Conservation (phyloP, 2,329 filamentous ascomycete genomes). For the Hirsutella thompsonii region DNA sequence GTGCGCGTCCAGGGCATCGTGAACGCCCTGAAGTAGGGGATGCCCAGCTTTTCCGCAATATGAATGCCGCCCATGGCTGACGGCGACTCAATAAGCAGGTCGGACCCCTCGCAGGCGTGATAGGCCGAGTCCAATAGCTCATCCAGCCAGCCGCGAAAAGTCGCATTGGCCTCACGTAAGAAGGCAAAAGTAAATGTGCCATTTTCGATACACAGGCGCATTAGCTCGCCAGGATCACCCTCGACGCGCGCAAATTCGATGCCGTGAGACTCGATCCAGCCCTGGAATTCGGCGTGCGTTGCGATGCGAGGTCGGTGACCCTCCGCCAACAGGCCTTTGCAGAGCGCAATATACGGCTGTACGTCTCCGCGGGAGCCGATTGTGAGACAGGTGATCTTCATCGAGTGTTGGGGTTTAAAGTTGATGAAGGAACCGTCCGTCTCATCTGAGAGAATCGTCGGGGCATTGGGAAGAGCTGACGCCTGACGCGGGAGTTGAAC, state of each 20-base stretch:
- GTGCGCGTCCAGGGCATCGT: conserved; percentile 99
- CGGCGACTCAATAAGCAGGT: conserved; percentile 87
- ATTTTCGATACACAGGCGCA: conserved; percentile 92
- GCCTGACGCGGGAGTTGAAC: conserved; percentile 32
- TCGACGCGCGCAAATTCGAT: conserved; percentile 85
- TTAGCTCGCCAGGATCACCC: conserved; percentile 85
- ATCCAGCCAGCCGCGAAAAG: conserved; percentile 92
- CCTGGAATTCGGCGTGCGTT: conserved; percentile 80
- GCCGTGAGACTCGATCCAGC: conserved; percentile 82
- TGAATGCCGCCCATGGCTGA: conserved; percentile 97
- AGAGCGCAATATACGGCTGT: conserved; percentile 92
- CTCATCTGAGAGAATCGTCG: conserved; percentile 81
- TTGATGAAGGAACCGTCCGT: conserved; percentile 76
- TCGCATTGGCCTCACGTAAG: conserved; percentile 70
- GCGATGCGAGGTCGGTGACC: conserved; percentile 81
- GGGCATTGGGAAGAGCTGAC: conserved; percentile 39
- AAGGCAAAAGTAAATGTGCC: conserved; percentile 95
- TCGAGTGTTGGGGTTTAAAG: conserved; percentile 70
- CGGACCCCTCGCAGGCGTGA: conserved; percentile 71
- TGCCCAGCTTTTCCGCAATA: conserved; percentile 82
- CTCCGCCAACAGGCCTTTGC: conserved; percentile 78
- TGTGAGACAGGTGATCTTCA: conserved; percentile 84
- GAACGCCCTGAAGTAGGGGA: conserved; percentile 95
- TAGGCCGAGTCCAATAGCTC: conserved; percentile 73
- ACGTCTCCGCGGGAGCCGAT: conserved; percentile 95